Percentiles rank a stretch among this genome's conserved stretches.
These are phyloP conservation scores for Pisolithus albus DNA, from an alignment of 768 basidiomycete species.

Conservation along the genomic window DNA sequence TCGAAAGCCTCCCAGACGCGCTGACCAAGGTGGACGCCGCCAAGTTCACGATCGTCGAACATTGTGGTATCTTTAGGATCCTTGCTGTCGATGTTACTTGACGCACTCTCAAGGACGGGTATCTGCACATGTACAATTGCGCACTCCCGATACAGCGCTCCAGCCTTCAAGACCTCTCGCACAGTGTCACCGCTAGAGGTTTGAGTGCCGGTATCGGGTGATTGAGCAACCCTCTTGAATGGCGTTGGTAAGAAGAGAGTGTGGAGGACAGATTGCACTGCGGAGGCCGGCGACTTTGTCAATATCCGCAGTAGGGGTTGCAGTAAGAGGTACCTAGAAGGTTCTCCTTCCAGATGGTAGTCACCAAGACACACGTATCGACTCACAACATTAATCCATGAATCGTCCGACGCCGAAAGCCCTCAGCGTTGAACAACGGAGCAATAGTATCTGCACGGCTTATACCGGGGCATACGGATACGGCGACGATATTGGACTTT, in stretches of 20 bases:
- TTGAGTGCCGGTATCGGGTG: constrained; percentile 7
- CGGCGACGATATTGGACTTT: constrained; percentile 68
- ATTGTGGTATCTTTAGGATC: constrained; percentile 32
- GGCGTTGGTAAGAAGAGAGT: constrained; percentile 77
- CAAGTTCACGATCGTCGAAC: constrained; percentile 61
- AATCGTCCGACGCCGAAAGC: constrained; percentile 31
- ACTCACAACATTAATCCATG: constrained; percentile 47
- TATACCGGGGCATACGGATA: constrained; percentile 71
- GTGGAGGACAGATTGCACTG: constrained; percentile 76
- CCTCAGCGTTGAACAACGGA: constrained; percentile 26
- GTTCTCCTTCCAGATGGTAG: constrained; percentile 2
- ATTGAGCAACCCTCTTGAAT: constrained; percentile 47
- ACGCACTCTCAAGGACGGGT: constrained; percentile 17
- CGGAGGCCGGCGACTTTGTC: constrained; percentile 56
- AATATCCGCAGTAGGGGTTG: constrained; percentile 63
- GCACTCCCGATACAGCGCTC: constrained; percentile 72
- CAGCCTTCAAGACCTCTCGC: constrained; percentile 69
- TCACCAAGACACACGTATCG: neutral
- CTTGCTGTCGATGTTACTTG: constrained; percentile 17
- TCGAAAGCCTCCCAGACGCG: constrained; percentile 77
- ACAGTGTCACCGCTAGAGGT: constrained; percentile 17
- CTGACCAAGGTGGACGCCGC: constrained; percentile 61
- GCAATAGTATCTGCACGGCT: constrained; percentile 65
- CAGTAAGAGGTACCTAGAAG: constrained; percentile 55
- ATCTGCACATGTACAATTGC: constrained; percentile 50